These are phyloP conservation scores for Rhizopogon roseolus DNA, from an alignment of 768 basidiomycete genomes.

Conservation along the genomic window DNA sequence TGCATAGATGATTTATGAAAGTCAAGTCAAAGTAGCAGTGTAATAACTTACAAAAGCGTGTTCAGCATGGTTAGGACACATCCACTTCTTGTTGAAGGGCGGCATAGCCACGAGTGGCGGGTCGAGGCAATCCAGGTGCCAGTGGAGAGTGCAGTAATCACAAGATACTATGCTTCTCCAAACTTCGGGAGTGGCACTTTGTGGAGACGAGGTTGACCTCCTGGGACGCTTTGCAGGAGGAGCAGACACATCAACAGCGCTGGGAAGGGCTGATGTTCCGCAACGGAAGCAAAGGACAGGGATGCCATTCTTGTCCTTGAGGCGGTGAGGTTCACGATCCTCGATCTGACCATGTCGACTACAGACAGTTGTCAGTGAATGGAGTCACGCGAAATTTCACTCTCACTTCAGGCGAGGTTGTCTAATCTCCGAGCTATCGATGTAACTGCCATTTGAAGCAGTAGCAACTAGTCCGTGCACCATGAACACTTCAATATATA, in stretches of 20 bases:
- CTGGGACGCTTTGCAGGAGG: conserved; percentile 54
- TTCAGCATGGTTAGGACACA: conserved; percentile 98
- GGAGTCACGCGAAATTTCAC: conserved; percentile 3
- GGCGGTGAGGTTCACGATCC: conserved; percentile 83
- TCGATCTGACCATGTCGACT: conserved; percentile 88
- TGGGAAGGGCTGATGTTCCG: conserved; percentile 71
- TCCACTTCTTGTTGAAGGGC: conserved; percentile 88
- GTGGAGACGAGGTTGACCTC: conserved; percentile 35
- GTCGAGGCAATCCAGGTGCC: conserved; percentile 95
- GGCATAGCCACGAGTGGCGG: conserved; percentile 88
- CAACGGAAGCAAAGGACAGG: conserved; percentile 91
- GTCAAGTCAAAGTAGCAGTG: not conserved
- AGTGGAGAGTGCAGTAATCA: conserved; percentile 91
- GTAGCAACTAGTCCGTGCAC: conserved; percentile 54
- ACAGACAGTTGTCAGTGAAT: conserved; percentile 3
- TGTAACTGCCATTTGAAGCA: conserved; percentile 76
- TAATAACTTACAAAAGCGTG: conserved; percentile 62
- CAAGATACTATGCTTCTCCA: conserved; percentile 85
- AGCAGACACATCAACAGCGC: conserved; percentile 43
- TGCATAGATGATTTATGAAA: not conserved
- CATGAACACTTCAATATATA: conserved; percentile 12
- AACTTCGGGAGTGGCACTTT: conserved; percentile 41
- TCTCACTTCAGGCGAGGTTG: conserved; percentile 80
- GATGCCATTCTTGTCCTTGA: conserved; percentile 79
- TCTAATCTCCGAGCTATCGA: conserved; percentile 74